Evolutionary conservation across 2,329 filamentous ascomycete genomes (phyloP).

Genomic region (Whalleya microplaca): DNA sequence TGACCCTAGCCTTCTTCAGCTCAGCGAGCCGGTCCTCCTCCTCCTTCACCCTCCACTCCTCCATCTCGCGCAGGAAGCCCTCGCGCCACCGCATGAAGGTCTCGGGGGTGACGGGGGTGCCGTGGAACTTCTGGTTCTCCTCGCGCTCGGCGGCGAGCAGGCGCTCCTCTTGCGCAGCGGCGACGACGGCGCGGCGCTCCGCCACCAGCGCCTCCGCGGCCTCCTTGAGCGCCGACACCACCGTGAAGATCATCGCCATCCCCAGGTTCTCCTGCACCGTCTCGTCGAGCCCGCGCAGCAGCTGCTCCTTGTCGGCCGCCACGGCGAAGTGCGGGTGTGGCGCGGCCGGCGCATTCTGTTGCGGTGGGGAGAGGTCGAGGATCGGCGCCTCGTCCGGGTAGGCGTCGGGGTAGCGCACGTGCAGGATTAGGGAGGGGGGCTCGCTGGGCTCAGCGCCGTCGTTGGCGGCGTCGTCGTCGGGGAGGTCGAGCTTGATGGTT

Average conservation of each 20-base stretch:
- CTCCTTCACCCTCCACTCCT: conserved; percentile 67
- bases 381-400: conserved; percentile 88
- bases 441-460: conserved; percentile 66
- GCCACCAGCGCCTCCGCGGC: conserved; percentile 82
- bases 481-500: conserved; percentile 80
- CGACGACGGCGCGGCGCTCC: conserved; percentile 69
- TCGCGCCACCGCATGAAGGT: conserved; percentile 83
- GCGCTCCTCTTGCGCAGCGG: conserved; percentile 60
- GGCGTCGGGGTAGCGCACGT: conserved; percentile 84
- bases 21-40: conserved; percentile 83
- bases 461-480: conserved; percentile 64
- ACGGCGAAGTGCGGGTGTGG: conserved; percentile 78
- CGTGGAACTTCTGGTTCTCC: conserved; percentile 96
- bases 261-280: conserved; percentile 91
- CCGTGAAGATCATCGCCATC: conserved; percentile 96
- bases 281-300: conserved; percentile 72
- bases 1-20: conserved; percentile 76
- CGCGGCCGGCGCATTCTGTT: conserved; percentile 56
- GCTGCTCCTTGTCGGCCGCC: conserved; percentile 73
- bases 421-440: conserved; percentile 74
- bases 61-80: conserved; percentile 78
- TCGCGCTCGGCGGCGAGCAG: conserved; percentile 72
- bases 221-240: conserved; percentile 87
- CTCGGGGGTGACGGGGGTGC: conserved; percentile 84
- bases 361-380: conserved; percentile 77